A percentile compares a stretch with the other conserved stretches of the same genome.
Conservation (phyloP, 2,329 filamentous ascomycete genomes). For the Sclerotinia spermophila region DNA sequence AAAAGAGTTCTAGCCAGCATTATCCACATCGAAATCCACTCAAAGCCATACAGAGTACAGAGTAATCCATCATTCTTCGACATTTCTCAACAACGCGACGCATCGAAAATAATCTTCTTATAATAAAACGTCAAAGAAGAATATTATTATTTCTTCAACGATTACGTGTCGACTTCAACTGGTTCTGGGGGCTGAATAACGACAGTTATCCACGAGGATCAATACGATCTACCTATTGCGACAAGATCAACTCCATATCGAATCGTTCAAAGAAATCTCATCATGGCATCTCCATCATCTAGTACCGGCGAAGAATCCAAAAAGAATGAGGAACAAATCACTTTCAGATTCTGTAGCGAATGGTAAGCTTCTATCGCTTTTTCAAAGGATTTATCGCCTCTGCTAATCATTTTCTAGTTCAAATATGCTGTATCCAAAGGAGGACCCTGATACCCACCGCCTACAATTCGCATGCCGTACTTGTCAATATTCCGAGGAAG, state of each 20-base stretch:
- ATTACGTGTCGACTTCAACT: background rate
- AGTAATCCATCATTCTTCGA: constrained; percentile 8
- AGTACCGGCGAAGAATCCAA: constrained; percentile 43
- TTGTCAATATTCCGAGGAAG: constrained; percentile 85
- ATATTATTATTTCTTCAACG: background rate
- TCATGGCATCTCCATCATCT: constrained; percentile 57
- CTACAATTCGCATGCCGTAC: constrained; percentile 96
- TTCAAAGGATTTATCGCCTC: constrained; percentile 20
- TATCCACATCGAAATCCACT: constrained; percentile 14
- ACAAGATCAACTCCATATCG: background rate
- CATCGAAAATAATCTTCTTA: background rate
- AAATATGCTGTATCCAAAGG: constrained; percentile 96
- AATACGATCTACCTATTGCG: background rate
- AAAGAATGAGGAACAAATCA: constrained; percentile 72
- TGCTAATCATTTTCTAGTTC: constrained; percentile 52
- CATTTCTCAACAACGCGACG: constrained; percentile 8
- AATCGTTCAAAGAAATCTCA: constrained; percentile 9
- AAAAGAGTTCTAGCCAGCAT: background rate
- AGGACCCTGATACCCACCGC: constrained; percentile 77
- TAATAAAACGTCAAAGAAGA: background rate
- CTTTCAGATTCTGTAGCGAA: constrained; percentile 97
- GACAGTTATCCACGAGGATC: background rate
- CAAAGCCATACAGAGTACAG: background rate
- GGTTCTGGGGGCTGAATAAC: background rate
- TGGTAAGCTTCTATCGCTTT: constrained; percentile 52